Percentiles rank a stretch among this genome's conserved stretches.
Evolutionary conservation across 148 eudicot genomes (phyloP).

Genomic region (Salicornia ramosissima): DNA sequence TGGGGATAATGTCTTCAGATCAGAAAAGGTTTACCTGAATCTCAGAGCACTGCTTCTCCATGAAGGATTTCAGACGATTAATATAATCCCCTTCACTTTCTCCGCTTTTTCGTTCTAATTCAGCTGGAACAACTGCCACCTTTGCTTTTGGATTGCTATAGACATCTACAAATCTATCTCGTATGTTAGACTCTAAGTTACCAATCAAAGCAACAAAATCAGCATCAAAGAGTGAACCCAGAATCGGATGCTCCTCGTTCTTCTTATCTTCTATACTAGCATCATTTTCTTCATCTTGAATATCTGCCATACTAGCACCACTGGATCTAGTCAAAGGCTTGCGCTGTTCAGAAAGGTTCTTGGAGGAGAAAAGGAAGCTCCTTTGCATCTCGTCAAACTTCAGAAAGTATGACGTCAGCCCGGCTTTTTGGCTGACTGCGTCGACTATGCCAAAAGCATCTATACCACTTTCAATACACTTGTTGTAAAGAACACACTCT

Average conservation of each 20-base stretch:
- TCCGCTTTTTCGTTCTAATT: conserved; percentile 63
- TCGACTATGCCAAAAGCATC: conserved; percentile 75
- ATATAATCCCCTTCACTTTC: conserved; percentile 75
- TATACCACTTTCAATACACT: conserved; percentile 48
- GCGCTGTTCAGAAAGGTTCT: conserved; percentile 44
- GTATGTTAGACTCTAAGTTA: conserved; percentile 63
- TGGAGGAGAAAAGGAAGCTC: conserved; percentile 56
- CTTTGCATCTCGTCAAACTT: conserved; percentile 86
- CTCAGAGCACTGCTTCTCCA: conserved; percentile 87
- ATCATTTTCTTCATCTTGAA: conserved; percentile 61
- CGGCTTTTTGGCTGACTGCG: conserved; percentile 78
- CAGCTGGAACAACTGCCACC: conserved; percentile 88
- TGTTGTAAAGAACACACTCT: conserved; percentile 70
- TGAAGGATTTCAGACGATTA: conserved; percentile 65
- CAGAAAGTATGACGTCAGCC: conserved; percentile 70
- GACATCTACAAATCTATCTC: conserved; percentile 66
- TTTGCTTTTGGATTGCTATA: conserved; percentile 83
- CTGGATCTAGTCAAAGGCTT: conserved; percentile 71
- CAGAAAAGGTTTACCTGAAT: conserved; percentile 54
- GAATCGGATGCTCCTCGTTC: conserved; percentile 71
- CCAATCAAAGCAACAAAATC: conserved; percentile 54
- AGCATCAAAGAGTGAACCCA: conserved; percentile 58
- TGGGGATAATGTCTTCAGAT: too few relatives aligned
- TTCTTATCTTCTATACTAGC: conserved; percentile 26
- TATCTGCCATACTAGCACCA: conserved; percentile 77